Conservation (phyloP, 495 filamentous ascomycete species). For the Daldinia bambusicola region DNA sequence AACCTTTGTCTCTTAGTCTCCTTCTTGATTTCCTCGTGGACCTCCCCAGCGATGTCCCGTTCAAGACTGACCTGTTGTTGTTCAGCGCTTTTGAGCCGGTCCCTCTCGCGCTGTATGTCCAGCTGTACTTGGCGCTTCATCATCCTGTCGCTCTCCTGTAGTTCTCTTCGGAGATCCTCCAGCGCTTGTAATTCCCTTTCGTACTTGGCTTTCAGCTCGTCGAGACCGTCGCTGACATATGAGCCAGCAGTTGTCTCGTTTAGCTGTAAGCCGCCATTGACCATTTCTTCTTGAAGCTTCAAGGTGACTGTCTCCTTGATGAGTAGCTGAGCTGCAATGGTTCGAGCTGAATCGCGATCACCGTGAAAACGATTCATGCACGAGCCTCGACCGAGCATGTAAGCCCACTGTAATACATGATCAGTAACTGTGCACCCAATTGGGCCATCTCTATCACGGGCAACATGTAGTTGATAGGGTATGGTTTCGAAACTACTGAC, state of each 20-base stretch:
- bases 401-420: neutral
- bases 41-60: neutral
- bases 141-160: neutral
- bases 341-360: conserved; percentile 4
- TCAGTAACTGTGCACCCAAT: neutral
- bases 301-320: conserved; percentile 28
- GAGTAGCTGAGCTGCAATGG: neutral
- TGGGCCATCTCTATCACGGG: too few species aligned
- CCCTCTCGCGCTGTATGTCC: neutral
- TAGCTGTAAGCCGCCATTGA: conserved; percentile 44
- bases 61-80: conserved; percentile 10
- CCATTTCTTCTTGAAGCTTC: conserved; percentile 54
- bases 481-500: conserved; percentile 13
- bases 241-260: conserved; percentile 47
- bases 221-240: conserved; percentile 1
- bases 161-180: neutral
- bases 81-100: conserved; percentile 1
- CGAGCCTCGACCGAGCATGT: conserved; percentile 6
- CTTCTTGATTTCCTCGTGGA: conserved; percentile 6
- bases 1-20: conserved; percentile 11
- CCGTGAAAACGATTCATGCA: conserved; percentile 9
- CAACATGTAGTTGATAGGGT: neutral
- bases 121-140: conserved; percentile 6
- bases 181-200: conserved; percentile 7
- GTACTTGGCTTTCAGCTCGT: conserved; percentile 5